phyloP scores from a whole-genome alignment of 176 grass and related monocot genomes.

The Triticum dicoccoides region DNA sequence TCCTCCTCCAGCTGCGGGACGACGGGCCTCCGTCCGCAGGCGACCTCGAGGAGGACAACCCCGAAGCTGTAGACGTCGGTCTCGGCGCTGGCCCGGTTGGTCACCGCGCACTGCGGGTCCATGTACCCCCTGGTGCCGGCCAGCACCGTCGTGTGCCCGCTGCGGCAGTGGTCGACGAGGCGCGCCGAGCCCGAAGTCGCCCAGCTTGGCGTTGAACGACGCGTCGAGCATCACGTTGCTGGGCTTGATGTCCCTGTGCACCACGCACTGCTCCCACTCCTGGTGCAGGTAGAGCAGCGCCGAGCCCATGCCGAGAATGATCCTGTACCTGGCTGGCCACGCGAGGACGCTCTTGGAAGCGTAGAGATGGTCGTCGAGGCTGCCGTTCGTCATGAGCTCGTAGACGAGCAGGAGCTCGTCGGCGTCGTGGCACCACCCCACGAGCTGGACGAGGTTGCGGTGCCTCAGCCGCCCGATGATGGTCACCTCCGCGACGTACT shows the following conservation, averaged over 20 bases:
- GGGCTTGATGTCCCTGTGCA: constrained; percentile 17
- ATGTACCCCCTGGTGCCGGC: not conserved
- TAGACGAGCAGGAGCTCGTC: not conserved
- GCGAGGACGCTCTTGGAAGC: not conserved
- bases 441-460: not conserved
- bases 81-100: not conserved
- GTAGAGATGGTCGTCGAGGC: not conserved
- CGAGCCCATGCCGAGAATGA: not conserved
- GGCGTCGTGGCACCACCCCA: constrained; percentile 3
- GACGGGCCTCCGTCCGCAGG: not conserved
- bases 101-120: not conserved
- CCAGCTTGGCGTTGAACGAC: not conserved
- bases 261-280: constrained; percentile 8
- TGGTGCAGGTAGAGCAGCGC: constrained; percentile 8
- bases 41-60: not conserved
- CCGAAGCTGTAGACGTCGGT: not conserved
- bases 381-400: not conserved
- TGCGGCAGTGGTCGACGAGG: not conserved
- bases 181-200: not conserved
- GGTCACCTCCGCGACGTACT: not conserved
- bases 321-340: not conserved
- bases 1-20: not conserved
- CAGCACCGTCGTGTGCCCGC: not conserved
- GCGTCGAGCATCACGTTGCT: constrained; percentile 12
- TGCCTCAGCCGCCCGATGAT: constrained; percentile 1